Percentiles rank a stretch among this genome's conserved stretches.
Conservation (phyloP, 192 early-diverging fungal genomes). For the Radiomyces spectabilis region DNA sequence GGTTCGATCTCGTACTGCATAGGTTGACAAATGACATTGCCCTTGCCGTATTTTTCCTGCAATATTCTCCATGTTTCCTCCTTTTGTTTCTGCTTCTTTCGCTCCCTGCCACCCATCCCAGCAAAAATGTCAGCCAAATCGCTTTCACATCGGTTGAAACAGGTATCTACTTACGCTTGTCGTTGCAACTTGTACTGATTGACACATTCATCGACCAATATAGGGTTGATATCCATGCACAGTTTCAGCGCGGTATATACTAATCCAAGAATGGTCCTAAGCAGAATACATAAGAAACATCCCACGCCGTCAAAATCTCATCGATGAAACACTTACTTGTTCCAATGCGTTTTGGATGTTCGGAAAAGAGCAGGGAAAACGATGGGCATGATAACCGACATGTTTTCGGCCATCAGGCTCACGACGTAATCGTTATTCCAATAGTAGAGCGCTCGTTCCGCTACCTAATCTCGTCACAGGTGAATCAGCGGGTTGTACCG, state of each 20-base stretch:
- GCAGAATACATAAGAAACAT: too few relatives aligned
- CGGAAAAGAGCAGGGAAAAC: conserved; percentile 78
- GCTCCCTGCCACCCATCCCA: conserved; percentile 47
- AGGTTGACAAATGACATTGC: too few relatives aligned
- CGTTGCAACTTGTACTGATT: conserved; percentile 77
- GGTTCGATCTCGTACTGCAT: neutral
- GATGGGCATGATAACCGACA: conserved; percentile 74
- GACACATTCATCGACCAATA: conserved; percentile 83
- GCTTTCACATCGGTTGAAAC: neutral
- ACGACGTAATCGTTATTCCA: conserved; percentile 94
- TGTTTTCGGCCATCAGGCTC: conserved; percentile 82
- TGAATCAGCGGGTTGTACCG: neutral
- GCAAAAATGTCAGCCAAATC: neutral
- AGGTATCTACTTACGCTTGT: conserved; percentile 32
- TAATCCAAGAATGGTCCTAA: conserved; percentile 79
- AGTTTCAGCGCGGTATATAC: conserved; percentile 88
- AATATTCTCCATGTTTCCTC: conserved; percentile 76
- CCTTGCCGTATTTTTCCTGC: conserved; percentile 37
- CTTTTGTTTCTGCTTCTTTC: conserved; percentile 73
- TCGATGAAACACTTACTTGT: too few relatives aligned
- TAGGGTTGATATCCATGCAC: conserved; percentile 83
- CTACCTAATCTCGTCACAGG: conserved; percentile 46
- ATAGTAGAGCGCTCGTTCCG: conserved; percentile 82
- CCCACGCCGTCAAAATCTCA: too few relatives aligned
- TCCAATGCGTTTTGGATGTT: conserved; percentile 90